A percentile compares a stretch with the other conserved stretches of the same genome.
Conservation (phyloP, 1,284 basidiomycete species). For the Malassezia sympodialis region DNA sequence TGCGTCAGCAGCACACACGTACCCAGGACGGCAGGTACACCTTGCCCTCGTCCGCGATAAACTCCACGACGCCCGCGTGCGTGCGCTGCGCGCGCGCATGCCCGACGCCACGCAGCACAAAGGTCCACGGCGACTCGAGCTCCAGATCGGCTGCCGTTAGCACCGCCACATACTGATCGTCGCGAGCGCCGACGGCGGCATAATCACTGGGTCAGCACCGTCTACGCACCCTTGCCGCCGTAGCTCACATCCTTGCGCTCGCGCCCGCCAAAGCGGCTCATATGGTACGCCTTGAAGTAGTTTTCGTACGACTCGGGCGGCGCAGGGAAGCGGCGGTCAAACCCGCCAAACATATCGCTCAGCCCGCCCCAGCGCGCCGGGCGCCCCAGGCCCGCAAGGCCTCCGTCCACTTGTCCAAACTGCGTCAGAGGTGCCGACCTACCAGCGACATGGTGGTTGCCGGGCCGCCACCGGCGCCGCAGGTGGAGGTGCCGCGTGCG, state of each 20-base stretch:
- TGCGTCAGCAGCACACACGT: slow-evolving; percentile 38
- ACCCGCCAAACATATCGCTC: slow-evolving; percentile 26
- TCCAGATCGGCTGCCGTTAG: slow-evolving; percentile 62
- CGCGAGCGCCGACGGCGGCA: slow-evolving; percentile 90
- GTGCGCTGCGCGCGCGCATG: slow-evolving; percentile 52
- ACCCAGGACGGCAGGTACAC: slow-evolving; percentile 92
- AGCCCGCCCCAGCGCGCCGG: slow-evolving; percentile 18
- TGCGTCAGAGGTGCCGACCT: background rate
- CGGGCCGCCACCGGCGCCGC: background rate
- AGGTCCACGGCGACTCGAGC: slow-evolving; percentile 87
- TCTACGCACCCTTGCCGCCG: slow-evolving; percentile 84
- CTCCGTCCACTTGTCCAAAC: slow-evolving; percentile 8
- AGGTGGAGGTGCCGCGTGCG: background rate
- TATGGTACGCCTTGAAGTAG: slow-evolving; percentile 60
- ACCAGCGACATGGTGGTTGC: slow-evolving; percentile 14
- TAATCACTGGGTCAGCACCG: slow-evolving; percentile 61
- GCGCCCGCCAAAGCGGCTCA: slow-evolving; percentile 70
- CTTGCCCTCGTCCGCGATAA: slow-evolving; percentile 91
- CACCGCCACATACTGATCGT: slow-evolving; percentile 57
- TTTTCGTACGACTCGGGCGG: slow-evolving; percentile 43
- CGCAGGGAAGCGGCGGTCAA: slow-evolving; percentile 30
- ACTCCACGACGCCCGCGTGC: slow-evolving; percentile 94
- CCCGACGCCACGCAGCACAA: slow-evolving; percentile 76
- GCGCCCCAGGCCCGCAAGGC: background rate
- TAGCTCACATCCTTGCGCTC: slow-evolving; percentile 78